phyloP scores from a whole-genome alignment of 2,329 filamentous ascomycete genomes.

The Bipolaris sorokiniana region DNA sequence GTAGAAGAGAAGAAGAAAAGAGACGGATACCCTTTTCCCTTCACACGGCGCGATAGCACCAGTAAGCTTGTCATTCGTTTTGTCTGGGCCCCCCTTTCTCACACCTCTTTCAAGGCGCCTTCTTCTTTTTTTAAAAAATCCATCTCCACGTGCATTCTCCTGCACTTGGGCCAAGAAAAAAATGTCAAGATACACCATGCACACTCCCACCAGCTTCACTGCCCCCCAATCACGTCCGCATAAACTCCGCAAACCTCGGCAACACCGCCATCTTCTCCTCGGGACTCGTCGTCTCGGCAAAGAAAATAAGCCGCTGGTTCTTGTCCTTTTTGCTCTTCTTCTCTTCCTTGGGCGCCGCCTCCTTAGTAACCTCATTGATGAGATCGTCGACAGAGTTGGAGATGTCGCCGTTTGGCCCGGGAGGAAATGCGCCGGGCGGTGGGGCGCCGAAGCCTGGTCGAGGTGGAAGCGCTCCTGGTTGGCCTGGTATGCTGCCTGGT shows the following conservation, averaged over 20 bases:
- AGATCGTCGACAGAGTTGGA: constrained; percentile 59
- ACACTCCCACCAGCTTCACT: not conserved
- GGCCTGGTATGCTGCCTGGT: constrained; percentile 43
- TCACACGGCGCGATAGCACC: too few species aligned
- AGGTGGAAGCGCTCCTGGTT: constrained; percentile 34
- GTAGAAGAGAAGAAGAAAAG: too few species aligned
- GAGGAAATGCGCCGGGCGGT: constrained; percentile 24
- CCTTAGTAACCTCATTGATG: constrained; percentile 57
- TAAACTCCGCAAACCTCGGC: constrained; percentile 68
- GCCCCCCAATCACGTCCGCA: constrained; percentile 26
- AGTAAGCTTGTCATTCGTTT: too few species aligned
- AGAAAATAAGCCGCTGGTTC: constrained; percentile 74
- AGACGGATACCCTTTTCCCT: too few species aligned
- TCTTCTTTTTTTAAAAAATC: too few species aligned
- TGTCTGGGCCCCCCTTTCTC: too few species aligned
- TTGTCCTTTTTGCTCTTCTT: constrained; percentile 69
- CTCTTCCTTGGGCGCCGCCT: constrained; percentile 44
- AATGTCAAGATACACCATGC: not conserved
- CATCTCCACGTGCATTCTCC: too few species aligned
- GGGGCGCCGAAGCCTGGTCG: constrained; percentile 49
- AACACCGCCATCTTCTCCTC: constrained; percentile 88
- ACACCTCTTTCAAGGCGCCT: too few species aligned
- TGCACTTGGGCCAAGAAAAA: not conserved
- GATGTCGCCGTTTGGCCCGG: constrained; percentile 25
- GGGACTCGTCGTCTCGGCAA: constrained; percentile 77